Percentiles rank a stretch among this genome's conserved stretches.
Conservation (phyloP, 140 eudicot species). For the Bidens hawaiensis region DNA sequence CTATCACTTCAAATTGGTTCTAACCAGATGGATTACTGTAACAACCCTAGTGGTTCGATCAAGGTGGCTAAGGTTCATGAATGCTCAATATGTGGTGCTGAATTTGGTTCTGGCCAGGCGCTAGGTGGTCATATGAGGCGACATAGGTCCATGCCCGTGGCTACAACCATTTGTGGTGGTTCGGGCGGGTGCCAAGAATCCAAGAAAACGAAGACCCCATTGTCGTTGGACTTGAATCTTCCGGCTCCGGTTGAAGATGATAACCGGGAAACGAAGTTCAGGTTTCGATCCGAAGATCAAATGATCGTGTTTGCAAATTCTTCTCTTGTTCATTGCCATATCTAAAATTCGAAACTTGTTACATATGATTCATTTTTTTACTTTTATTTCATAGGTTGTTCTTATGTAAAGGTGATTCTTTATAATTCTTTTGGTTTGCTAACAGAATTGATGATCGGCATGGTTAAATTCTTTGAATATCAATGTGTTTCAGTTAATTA, state of each 20-base stretch:
- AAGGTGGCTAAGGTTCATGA: slow-evolving; percentile 55
- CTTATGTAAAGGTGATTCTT: slow-evolving; percentile 20
- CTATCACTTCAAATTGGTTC: slow-evolving; percentile 47
- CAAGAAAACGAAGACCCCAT: slow-evolving; percentile 38
- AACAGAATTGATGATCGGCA: slow-evolving; percentile 22
- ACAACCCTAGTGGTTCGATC: slow-evolving; percentile 22
- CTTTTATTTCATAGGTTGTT: neutral
- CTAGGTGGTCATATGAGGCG: slow-evolving; percentile 95
- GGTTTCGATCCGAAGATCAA: slow-evolving; percentile 26
- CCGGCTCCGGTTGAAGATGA: slow-evolving; percentile 68
- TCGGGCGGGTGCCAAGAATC: slow-evolving; percentile 24
- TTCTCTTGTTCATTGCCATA: slow-evolving; percentile 36
- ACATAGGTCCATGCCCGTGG: slow-evolving; percentile 52
- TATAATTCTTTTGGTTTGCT: slow-evolving; percentile 17
- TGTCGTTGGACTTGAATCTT: slow-evolving; percentile 66
- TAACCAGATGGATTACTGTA: slow-evolving; percentile 8
- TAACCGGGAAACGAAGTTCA: slow-evolving; percentile 43
- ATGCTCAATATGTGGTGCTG: slow-evolving; percentile 87
- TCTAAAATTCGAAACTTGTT: slow-evolving; percentile 34
- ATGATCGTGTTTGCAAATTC: slow-evolving; percentile 37
- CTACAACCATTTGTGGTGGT: slow-evolving; percentile 14
- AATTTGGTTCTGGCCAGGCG: slow-evolving; percentile 78
- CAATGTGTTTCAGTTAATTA: slow-evolving; percentile 8
- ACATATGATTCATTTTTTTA: slow-evolving; percentile 42
- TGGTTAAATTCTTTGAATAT: slow-evolving; percentile 17